Base-by-base conservation (phyloP, 805 yeast species). In the Metschnikowia henanensis region DNA sequence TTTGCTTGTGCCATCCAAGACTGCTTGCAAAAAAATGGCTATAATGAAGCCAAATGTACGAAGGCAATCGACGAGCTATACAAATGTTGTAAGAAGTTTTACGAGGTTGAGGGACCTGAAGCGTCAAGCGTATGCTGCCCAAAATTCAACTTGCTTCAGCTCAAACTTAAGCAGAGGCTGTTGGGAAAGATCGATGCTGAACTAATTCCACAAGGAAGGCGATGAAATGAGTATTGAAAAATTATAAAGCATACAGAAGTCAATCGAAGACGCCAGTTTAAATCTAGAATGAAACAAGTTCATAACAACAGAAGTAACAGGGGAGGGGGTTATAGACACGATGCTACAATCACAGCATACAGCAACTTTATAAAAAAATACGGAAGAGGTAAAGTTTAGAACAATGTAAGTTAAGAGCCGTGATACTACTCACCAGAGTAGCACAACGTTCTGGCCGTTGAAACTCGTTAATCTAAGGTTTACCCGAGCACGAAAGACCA, bases 401-500 rank as follows among this genome's bases (percentile, higher is more conserved):
- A 12, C 29, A 29, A 39, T 83, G 85, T 83, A 60, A 68, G 87
- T 82, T 79, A 76, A 75, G 84, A 81, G 78, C 89, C 85, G 88
- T 88, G 80, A 76, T 73, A 79, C 72, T 67, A 72, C 51, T 48
- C 57, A 56, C 48, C 12, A 25, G 54, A 56, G 60, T 58, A 67
- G 72, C 77, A 70, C 83, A 84, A 73, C 83, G 73, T 69, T 68
- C 66, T 74, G 76, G 78, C 79, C 75, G 74, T 65, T 62, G 62
- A 65, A 75, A 74, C 77, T 70, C 57, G 57, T 80, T 69, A 45
- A 68, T 87, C 91, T 87, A 77, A 85, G 94, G 86, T 87, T 72
- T 70, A 86, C 94, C 94, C 94, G 91, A 87, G 95, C 95, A 87
- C 95, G 87, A 77, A 77, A 70, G 62, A 65, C 62, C 72, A 65